Evolutionary conservation across 495 filamentous ascomycete species (phyloP), one percentile per base, ranked within the genome.

Genomic region (Daldinia grandis): DNA sequence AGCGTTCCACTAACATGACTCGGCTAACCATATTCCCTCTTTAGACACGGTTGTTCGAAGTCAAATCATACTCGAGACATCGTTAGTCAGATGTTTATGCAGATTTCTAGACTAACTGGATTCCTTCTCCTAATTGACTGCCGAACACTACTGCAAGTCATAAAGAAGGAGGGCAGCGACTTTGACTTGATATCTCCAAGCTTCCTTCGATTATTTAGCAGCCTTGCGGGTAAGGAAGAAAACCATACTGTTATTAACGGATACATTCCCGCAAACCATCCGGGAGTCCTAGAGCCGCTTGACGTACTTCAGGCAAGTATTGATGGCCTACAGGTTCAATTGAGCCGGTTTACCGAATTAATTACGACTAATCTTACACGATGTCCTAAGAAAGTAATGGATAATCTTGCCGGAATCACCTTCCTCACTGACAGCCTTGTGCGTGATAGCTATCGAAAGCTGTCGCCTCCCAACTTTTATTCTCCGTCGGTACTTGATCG

Each of bases 311-410:
- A 77, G 51, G 71, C 64, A 24, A 68, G 31, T 38, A 51, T 38
- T 40, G 65, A 65, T 50, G 69, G 64, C 17, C 68, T 74, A 5
- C 50, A 72, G 4, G 37, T 12, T 38, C 49, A 57, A 21, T 42
- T 79, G 8, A 21, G 44, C 37, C 66, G 56, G 14, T 74, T 86
- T 24, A 78, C 79, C 6, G 69, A 76, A 42, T 51, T 71, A 9
- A 75, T 81, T 37, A 60, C 75, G 8, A 66, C 64, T 27, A 73
- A 78, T 9, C 68, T 85, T 27, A 62, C 76, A 1, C 77, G 73
- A 21, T 81, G 71, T 44, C 83, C 85, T 4, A 81, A 76, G 64
- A 66, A 67, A 56, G 62, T 83, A 19, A 77, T 81, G 40, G 84
- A 86, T 19, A 74, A 76, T 28, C 65, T 87, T 14, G 77, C 67